A percentile compares a stretch with the other conserved stretches of the same genome.
phyloP scores from a whole-genome alignment of 2,329 filamentous ascomycete species.

The Ilyonectria robusta region DNA sequence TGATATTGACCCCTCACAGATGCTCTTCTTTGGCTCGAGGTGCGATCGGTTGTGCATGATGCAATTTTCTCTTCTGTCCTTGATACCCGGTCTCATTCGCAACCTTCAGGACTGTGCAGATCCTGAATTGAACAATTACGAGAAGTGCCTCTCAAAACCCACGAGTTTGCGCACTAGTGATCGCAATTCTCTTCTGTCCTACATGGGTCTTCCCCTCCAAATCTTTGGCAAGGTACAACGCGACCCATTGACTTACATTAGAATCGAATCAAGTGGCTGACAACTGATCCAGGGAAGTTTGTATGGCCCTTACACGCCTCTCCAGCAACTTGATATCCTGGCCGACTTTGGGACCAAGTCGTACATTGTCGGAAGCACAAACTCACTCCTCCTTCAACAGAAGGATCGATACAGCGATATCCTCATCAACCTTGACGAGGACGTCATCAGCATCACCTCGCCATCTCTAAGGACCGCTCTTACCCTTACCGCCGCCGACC shows the following conservation, averaged over 20 bases:
- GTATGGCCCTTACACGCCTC: constrained; percentile 95
- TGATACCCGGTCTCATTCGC: constrained; percentile 93
- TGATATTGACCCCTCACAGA: constrained; percentile 66
- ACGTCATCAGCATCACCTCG: constrained; percentile 86
- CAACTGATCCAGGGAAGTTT: constrained; percentile 78
- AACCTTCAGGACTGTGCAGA: constrained; percentile 96
- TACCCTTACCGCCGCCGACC: constrained; percentile 85
- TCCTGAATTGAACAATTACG: constrained; percentile 89
- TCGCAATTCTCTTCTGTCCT: constrained; percentile 87
- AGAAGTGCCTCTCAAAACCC: constrained; percentile 80
- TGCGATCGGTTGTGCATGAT: constrained; percentile 98
- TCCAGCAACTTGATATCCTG: constrained; percentile 94
- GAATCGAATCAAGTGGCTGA: constrained; percentile 29
- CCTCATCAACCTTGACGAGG: constrained; percentile 94
- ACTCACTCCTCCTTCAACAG: constrained; percentile 92
- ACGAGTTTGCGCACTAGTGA: constrained; percentile 94
- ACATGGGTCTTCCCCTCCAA: constrained; percentile 95
- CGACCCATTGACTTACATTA: not conserved
- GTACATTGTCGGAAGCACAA: constrained; percentile 97
- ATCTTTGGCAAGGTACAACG: constrained; percentile 86
- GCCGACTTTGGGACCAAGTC: constrained; percentile 96
- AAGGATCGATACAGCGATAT: constrained; percentile 97
- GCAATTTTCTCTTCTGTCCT: constrained; percentile 94
- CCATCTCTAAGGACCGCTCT: constrained; percentile 82
- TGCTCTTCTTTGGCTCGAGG: constrained; percentile 98